Evolutionary conservation across 2,329 filamentous ascomycete genomes (phyloP).

Genomic region (Nemania serpens): DNA sequence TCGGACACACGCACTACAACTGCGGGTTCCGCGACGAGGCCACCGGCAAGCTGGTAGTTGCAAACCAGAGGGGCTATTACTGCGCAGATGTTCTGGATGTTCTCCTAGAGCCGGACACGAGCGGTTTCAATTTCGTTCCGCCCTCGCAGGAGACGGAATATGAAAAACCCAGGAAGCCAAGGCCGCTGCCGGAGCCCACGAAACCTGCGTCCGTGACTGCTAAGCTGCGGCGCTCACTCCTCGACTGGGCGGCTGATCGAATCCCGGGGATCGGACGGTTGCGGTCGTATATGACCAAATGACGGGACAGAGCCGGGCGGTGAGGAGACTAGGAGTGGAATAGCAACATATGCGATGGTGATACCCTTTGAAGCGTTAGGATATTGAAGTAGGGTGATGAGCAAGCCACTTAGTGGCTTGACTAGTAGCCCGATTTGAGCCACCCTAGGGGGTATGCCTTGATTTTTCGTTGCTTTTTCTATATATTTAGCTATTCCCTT

Average conservation of each 20-base stretch:
- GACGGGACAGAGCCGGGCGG: neutral
- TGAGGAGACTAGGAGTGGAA: neutral
- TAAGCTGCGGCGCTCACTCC: neutral
- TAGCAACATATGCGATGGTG: too few relatives aligned
- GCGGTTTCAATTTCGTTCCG: conserved; percentile 9
- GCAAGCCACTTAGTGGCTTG: too few relatives aligned
- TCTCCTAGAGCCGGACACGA: conserved; percentile 9
- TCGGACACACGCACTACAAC: conserved; percentile 19
- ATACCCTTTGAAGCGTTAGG: too few relatives aligned
- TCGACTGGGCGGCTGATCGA: neutral
- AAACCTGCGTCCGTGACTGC: neutral
- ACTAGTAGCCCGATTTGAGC: too few relatives aligned
- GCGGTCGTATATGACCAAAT: neutral
- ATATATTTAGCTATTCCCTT: too few relatives aligned
- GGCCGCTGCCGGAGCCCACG: conserved; percentile 2
- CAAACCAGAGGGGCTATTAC: conserved; percentile 15
- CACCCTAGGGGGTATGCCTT: too few relatives aligned
- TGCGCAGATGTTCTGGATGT: conserved; percentile 7
- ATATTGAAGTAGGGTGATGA: too few relatives aligned
- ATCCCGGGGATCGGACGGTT: neutral
- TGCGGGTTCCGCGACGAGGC: conserved; percentile 12
- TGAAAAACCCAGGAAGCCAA: neutral
- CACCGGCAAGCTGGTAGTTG: conserved; percentile 14
- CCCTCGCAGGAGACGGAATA: conserved; percentile 1
- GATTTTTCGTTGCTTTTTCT: too few relatives aligned